Base-by-base conservation (phyloP, 106 monocot species). In the Dactylorhiza incarnata region DNA sequence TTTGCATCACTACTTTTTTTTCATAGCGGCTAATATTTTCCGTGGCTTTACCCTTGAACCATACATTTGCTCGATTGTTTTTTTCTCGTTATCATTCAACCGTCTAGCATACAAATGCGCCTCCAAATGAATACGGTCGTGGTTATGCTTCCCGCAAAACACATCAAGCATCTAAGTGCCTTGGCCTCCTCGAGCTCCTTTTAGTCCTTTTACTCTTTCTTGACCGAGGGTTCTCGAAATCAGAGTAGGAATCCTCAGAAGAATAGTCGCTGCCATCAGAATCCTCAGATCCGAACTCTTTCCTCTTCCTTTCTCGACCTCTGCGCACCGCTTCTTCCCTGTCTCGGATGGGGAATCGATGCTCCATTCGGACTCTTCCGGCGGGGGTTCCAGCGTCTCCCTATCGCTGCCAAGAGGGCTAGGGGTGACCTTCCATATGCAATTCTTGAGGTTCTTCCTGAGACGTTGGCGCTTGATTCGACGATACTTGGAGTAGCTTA, bases 361-460 rank as follows among this genome's bases (percentile, higher is more conserved):
- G 12, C n/a, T 20, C 8, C 61, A 79, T 7, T 87, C 72, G 8
- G 45, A 15, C 16, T 88, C 87, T 47, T 87, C 82, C 26, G 23
- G 5, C 37, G 75, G 70, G 11, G 74, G 26, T 17, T 83, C 81
- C 4, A 50, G 71, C 46, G 48, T 72, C 48, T 83, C 85, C 69
- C 78, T 48, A 9, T 76, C 84, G 50, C 63, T 58, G 0, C 82
- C 80, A 0, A 93, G 93, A 44, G 96, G 96, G 76, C 93, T 93
- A 3, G 96, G 96, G 3, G 96, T 89, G 43, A 73, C 71, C 75
- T 83, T 81, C 89, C 90, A 97, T 65, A 97, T 87, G 81, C 96
- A 97, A 24, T 83, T 87, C 83, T 81, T 87, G 54, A 86, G 81
- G 45, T 87, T 87, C 79, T 87, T 87, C 52, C 96, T 66, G 72